Base-by-base conservation (phyloP, 352 stramenopile species). In the Phytophthora niederhauseri region DNA sequence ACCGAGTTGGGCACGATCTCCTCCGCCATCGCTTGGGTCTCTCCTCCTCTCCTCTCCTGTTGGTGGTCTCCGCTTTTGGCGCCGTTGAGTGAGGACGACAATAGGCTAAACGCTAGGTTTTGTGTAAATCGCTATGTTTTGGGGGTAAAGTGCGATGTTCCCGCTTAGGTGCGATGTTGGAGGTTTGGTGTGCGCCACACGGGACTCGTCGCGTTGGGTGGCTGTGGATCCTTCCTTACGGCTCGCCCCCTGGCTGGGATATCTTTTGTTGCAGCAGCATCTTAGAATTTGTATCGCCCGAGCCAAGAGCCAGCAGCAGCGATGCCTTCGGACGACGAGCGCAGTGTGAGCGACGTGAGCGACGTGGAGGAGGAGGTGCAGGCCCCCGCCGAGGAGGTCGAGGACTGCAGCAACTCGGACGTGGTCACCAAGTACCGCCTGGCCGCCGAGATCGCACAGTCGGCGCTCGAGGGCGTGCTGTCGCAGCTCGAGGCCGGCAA, bases 381-480 rank as follows among this genome's bases (percentile, higher is more conserved):
- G 69, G 74, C 80, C 60, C 79, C 89, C 60, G 64, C 76, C n/a
- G 80, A 91, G 69, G 79, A 80, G 51, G 65, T 95, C 12, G 89
- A 96, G 66, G 89, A 97, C 80, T 91, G 87, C 70, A 92, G 83
- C 70, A 94, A 91, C 84, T 94, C 89, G 76, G 87, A 99, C 69
- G 94, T 98, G 2, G 89, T 97, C 36, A 95, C 91, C 73, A 99
- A 98, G 89, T 99, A 99, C 86, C 95, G 98, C 66, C 88, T 99
- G 63, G 98, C 98, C 6, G 93, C 97, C 31, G 98, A 99, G 80
- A 99, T 99, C 85, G 95, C 97, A 45, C 98, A 99, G 76, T 93
- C 98, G 46, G 97, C 98, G 17, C 84, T 99, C 6, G 77, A 97
- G 54, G 97, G 97, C 64, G 87, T 99, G 45, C 80, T 99, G n/a